These are phyloP conservation scores for Calycina herbarum DNA, from an alignment of 2,329 filamentous ascomycete species.

Conservation along the genomic window DNA sequence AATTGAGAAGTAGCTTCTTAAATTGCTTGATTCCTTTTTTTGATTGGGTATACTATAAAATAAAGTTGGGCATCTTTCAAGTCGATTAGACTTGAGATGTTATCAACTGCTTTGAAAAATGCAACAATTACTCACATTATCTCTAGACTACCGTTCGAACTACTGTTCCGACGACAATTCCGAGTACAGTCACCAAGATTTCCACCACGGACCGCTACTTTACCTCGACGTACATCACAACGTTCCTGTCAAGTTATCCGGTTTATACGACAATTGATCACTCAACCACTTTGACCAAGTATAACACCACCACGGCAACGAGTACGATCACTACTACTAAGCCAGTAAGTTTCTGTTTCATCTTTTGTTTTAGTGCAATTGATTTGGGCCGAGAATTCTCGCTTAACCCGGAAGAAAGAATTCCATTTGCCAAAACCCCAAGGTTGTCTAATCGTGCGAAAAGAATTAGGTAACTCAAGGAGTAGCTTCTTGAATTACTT, in stretches of 20 bases:
- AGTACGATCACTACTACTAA: not conserved
- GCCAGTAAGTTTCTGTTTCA: not conserved
- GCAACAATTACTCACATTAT: not conserved
- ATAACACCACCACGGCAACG: not conserved
- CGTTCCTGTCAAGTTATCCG: conserved; percentile 2
- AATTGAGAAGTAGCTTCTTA: too few species aligned
- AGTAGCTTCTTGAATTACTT: too few species aligned
- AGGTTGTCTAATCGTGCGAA: not conserved
- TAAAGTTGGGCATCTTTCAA: not conserved
- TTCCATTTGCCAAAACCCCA: not conserved
- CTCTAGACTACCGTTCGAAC: conserved; percentile 3
- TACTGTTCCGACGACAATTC: conserved; percentile 6
- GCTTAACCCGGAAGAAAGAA: not conserved
- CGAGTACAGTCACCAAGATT: conserved; percentile 9
- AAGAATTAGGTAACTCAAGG: too few species aligned
- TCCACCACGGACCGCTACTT: not conserved
- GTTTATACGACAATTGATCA: conserved; percentile 10
- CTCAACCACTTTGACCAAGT: conserved; percentile 5
- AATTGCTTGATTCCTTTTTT: too few species aligned
- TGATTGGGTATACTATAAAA: too few species aligned
- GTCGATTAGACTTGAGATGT: not conserved
- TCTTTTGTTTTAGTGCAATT: not conserved
- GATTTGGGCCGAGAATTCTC: not conserved
- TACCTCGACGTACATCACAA: conserved; percentile 21
- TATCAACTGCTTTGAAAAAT: not conserved